Evolutionary conservation across 2,329 filamentous ascomycete genomes (phyloP).

Genomic region (Truncatella angustata): DNA sequence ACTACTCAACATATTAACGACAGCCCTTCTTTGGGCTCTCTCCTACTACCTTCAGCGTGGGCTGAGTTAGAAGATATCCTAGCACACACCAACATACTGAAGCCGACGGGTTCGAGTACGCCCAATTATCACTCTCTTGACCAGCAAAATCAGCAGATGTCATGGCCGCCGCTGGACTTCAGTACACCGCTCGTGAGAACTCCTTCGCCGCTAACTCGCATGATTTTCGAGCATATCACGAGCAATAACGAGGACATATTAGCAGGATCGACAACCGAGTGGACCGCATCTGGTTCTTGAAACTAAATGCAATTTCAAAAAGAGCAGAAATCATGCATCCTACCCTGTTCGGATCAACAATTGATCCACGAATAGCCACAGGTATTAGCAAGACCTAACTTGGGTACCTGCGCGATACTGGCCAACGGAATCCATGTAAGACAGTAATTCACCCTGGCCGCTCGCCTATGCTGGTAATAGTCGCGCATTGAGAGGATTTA

Average conservation of each 20-base stretch:
- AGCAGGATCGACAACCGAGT: neutral
- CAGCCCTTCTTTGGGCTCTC: neutral
- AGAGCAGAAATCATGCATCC: too few relatives aligned
- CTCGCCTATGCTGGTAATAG: too few relatives aligned
- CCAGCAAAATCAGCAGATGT: slow-evolving; percentile 12
- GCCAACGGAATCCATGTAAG: too few relatives aligned
- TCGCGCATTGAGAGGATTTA: too few relatives aligned
- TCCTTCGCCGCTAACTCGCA: slow-evolving; percentile 12
- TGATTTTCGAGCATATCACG: slow-evolving; percentile 8
- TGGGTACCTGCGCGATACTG: too few relatives aligned
- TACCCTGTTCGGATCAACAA: too few relatives aligned
- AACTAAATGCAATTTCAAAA: neutral
- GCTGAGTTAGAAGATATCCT: slow-evolving; percentile 13
- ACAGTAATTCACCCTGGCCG: too few relatives aligned
- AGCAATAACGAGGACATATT: neutral
- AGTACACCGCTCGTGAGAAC: slow-evolving; percentile 12
- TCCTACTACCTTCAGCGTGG: slow-evolving; percentile 11
- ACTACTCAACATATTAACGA: neutral
- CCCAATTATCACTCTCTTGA: slow-evolving; percentile 11
- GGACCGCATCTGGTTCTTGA: neutral
- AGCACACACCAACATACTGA: slow-evolving; percentile 5
- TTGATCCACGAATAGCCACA: too few relatives aligned
- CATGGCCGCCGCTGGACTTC: slow-evolving; percentile 13
- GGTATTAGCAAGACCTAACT: too few relatives aligned
- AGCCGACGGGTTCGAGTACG: slow-evolving; percentile 5